Evolutionary conservation across 257 asterid species (phyloP).

Genomic region (Solanum paucissectum): DNA sequence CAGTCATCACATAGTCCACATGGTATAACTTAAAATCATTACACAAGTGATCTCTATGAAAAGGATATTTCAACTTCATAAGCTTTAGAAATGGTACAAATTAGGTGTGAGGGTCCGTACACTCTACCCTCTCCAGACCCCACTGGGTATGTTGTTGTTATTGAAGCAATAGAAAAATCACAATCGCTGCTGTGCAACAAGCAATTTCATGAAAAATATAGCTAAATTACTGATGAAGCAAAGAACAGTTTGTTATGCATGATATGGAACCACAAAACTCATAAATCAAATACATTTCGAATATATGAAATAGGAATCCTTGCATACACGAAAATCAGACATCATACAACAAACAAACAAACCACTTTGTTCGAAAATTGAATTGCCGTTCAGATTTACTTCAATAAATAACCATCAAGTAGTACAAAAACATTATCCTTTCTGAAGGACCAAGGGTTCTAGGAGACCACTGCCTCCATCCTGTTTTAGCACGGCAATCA

Average conservation of each 20-base stretch:
- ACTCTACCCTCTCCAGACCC: not conserved
- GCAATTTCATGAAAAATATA: not conserved
- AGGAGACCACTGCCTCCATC: constrained; percentile 2
- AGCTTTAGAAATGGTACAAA: not conserved
- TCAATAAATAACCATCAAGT: not conserved
- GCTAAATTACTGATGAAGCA: not conserved
- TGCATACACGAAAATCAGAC: not conserved
- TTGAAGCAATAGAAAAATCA: not conserved
- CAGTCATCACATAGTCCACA: not conserved
- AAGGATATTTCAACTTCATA: not conserved
- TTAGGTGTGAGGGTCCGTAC: not conserved
- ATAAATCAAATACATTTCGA: not conserved
- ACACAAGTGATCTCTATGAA: not conserved
- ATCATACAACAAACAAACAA: not conserved
- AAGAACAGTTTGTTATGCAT: not conserved
- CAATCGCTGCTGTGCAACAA: not conserved
- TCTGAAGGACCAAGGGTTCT: not conserved
- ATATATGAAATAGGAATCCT: not conserved
- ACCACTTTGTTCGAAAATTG: not conserved
- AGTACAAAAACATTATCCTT: constrained; percentile 1
- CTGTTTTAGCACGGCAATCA: not conserved
- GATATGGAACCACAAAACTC: not conserved
- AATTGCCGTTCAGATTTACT: not conserved
- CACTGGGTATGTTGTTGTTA: not conserved
- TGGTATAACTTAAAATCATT: not conserved